Base-by-base conservation (phyloP, 1,139 yeast genomes). In the Debaryomycetaceae sp. region DNA sequence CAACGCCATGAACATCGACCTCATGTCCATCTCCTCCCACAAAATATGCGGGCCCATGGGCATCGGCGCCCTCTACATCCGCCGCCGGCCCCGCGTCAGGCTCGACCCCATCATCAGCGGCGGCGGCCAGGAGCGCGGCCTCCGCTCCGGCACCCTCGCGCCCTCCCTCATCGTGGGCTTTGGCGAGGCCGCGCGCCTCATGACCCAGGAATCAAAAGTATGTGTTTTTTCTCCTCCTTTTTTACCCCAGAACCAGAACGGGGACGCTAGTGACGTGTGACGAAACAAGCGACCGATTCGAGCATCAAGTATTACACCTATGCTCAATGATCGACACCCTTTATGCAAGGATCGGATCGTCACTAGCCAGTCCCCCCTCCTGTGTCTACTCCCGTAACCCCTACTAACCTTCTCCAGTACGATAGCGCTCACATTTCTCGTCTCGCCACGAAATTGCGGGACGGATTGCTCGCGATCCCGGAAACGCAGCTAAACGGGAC, bases 61-160 rank as follows among this genome's bases (percentile, higher is more conserved):
- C 37, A 73, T 86, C 39, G 99, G 99, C 47, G 99, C 98, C 12
- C 67, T 87, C 44, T 90, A 73, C 50, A 90, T 92, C 24, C 77
- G 98, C 59, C 81, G 99, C 69, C 77, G 98, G 58, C 99, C 99
- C 40, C 77, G 99, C 61, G 98, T 92, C 31, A 79, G 99, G 70
- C 55, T 90, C 40, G 96, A 87, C 41, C 96, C 99, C 22, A 65
- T 90, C 35, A 81, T 90, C 42, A 80, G 86, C 37, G 99, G 99
- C 43, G 99, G 99, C 56, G 99, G 99, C 31, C 99, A 90, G 62
- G 99, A 90, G 62, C 79, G 99, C 61, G 98, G 98, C 37, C 68
- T 90, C 46, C 73, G 99, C 58, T 82, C 95, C 6, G 99, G 99
- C 37, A 90, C 99, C 21, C 69, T 90, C 50, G 90, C 98, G 3